phyloP scores from a whole-genome alignment of 345 rosid genomes.

The Trapa incisa region DNA sequence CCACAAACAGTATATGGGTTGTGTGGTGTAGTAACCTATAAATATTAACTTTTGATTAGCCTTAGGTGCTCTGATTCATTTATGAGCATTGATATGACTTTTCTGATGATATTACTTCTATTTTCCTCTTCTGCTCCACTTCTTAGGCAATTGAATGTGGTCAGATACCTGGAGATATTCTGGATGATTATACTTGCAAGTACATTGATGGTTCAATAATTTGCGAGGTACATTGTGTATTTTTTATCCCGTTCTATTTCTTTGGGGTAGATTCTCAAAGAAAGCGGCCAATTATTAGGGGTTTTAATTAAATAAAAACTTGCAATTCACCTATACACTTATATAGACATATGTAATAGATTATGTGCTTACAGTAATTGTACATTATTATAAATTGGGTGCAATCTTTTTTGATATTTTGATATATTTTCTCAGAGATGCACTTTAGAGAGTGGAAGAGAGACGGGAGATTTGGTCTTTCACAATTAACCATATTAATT shows the following conservation, averaged over 20 bases:
- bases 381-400: neutral
- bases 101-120: neutral
- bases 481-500: neutral
- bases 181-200: slow-evolving; percentile 68
- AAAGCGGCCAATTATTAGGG: neutral
- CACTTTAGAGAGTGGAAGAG: neutral
- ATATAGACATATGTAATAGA: neutral
- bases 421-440: neutral
- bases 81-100: neutral
- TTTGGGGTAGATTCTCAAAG: neutral
- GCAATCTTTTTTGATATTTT: neutral
- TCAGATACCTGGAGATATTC: slow-evolving; percentile 67
- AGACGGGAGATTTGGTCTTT: neutral
- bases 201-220: slow-evolving; percentile 55
- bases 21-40: neutral
- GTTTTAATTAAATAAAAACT: neutral
- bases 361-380: neutral
- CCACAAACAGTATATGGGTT: too few relatives aligned
- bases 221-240: slow-evolving; percentile 58
- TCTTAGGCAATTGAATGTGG: slow-evolving; percentile 87
- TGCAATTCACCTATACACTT: neutral
- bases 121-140: slow-evolving; percentile 4
- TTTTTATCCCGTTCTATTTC: neutral
- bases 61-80: neutral
- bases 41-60: neutral